Percentiles rank a stretch among this genome's conserved stretches.
Conservation (phyloP, 306 rosid species). For the Notholithocarpus densiflorus region DNA sequence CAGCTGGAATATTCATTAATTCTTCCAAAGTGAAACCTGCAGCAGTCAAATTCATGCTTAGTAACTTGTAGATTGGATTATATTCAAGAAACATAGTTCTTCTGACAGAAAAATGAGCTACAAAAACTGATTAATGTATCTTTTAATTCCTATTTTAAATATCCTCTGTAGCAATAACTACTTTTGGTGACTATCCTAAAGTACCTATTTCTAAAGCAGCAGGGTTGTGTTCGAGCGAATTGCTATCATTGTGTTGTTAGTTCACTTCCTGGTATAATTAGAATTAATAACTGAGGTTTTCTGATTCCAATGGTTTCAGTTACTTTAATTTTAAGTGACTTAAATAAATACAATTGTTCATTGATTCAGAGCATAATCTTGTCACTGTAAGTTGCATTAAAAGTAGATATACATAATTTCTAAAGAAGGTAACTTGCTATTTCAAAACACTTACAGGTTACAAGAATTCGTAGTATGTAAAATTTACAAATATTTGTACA, state of each 20-base stretch:
- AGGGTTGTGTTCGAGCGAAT: neutral
- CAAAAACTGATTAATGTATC: neutral
- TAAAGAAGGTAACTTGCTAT: neutral
- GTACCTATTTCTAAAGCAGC: neutral
- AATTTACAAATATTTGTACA: neutral
- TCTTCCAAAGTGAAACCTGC: conserved; percentile 93
- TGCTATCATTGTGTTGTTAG: neutral
- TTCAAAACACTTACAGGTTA: neutral
- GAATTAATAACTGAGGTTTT: neutral
- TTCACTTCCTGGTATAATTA: neutral
- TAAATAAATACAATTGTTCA: neutral
- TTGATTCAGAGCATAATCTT: neutral
- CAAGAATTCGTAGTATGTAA: neutral
- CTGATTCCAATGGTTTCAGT: neutral
- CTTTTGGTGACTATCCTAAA: neutral
- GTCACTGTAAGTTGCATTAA: neutral
- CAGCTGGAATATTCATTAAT: conserved; percentile 80
- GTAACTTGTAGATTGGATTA: neutral
- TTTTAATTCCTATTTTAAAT: neutral
- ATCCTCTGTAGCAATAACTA: neutral
- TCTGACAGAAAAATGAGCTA: neutral
- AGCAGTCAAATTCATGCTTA: neutral
- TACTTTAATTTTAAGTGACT: neutral
- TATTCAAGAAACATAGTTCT: neutral
- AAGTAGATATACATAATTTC: neutral